Evolutionary conservation across 2,329 filamentous ascomycete species (phyloP).

Genomic region (Colletotrichum shisoi): DNA sequence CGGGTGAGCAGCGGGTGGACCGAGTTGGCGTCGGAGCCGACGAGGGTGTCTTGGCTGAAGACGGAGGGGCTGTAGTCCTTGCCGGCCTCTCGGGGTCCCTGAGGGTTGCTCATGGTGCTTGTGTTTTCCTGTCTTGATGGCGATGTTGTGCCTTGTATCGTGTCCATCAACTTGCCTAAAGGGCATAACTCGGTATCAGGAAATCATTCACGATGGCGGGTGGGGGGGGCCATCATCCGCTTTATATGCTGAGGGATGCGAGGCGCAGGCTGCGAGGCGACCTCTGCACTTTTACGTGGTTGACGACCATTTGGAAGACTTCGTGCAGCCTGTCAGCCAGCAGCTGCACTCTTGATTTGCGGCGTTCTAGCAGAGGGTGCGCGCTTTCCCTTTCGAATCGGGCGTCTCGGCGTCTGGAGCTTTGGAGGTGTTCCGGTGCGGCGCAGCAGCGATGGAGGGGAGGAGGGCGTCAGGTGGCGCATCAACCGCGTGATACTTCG

Average conservation of each 20-base stretch:
- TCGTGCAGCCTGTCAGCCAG: neutral
- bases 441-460: neutral
- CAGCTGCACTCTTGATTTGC: neutral
- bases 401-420: neutral
- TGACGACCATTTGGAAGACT: neutral
- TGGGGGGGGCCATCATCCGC: too few relatives aligned
- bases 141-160: neutral
- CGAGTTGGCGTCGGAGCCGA: conserved; percentile 31
- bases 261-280: too few relatives aligned
- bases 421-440: neutral
- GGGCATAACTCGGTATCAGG: neutral
- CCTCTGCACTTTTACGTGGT: neutral
- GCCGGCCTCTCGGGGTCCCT: neutral
- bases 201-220: too few relatives aligned
- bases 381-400: neutral
- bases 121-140: neutral
- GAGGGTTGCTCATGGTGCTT: conserved; percentile 1
- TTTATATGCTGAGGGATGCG: too few relatives aligned
- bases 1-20: conserved; percentile 20
- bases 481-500: neutral
- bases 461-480: neutral
- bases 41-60: conserved; percentile 31
- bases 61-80: conserved; percentile 13
- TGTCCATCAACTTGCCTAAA: too few relatives aligned
- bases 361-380: neutral